phyloP scores from a whole-genome alignment of 345 rosid genomes.

The Populus ilicifolia region DNA sequence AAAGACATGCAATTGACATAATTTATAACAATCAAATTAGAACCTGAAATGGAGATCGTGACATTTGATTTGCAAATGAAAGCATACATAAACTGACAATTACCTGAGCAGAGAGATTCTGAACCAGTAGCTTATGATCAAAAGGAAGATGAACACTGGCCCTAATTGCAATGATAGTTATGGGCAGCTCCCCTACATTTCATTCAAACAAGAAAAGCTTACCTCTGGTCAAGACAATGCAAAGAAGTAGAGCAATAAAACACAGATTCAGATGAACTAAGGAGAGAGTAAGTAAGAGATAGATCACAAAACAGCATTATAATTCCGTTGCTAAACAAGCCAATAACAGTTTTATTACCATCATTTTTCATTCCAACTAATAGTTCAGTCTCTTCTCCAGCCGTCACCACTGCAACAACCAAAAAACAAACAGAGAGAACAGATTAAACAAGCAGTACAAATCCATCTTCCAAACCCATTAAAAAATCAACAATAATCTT shows the following conservation, averaged over 20 bases:
- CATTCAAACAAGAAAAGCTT: conserved; percentile 11
- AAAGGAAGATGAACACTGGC: conserved; percentile 82
- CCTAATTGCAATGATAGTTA: conserved; percentile 61
- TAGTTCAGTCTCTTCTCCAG: conserved; percentile 77
- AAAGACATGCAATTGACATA: background rate
- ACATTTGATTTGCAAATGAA: background rate
- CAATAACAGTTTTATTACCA: conserved; percentile 42
- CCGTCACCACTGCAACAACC: conserved; percentile 51
- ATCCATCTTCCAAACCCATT: background rate
- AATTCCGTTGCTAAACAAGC: conserved; percentile 4
- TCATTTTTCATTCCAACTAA: conserved; percentile 82
- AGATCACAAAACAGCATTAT: background rate
- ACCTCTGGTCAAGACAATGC: background rate
- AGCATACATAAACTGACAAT: conserved; percentile 10
- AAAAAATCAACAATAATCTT: background rate
- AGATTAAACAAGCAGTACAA: background rate
- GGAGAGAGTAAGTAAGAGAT: background rate
- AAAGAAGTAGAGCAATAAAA: background rate
- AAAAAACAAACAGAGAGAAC: background rate
- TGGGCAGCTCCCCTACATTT: conserved; percentile 53
- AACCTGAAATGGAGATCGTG: conserved; percentile 2
- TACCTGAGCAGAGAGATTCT: conserved; percentile 86
- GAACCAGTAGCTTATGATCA: conserved; percentile 66
- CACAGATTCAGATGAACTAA: background rate
- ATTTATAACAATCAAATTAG: background rate